phyloP scores from a whole-genome alignment of 2,329 filamentous ascomycete genomes.

The Cadophora luteo-olivacea region DNA sequence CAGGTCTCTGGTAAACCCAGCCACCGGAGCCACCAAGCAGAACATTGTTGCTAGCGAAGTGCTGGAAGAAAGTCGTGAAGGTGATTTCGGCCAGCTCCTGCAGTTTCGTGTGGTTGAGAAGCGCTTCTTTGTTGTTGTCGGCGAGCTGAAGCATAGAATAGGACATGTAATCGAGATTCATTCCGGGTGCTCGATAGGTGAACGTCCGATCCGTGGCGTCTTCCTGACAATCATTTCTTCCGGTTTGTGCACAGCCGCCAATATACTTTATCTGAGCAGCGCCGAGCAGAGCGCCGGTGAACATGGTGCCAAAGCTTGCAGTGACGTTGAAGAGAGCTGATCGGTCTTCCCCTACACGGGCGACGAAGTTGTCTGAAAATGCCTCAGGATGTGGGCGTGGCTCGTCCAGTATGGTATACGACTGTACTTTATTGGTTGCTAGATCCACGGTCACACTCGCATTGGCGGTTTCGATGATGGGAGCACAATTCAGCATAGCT shows the following conservation, averaged over 20 bases:
- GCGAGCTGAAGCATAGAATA: not conserved
- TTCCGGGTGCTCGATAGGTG: not conserved
- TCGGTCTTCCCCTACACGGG: not conserved
- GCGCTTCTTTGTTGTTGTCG: not conserved
- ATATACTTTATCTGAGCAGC: not conserved
- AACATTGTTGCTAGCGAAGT: not conserved
- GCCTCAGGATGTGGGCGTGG: not conserved
- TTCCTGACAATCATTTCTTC: not conserved
- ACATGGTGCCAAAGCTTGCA: conserved; percentile 2
- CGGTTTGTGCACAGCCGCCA: not conserved
- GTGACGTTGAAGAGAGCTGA: not conserved
- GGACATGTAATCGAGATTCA: conserved; percentile 1
- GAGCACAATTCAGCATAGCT: not conserved
- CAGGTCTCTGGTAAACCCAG: conserved; percentile 1
- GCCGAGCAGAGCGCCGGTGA: not conserved
- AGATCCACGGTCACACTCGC: not conserved
- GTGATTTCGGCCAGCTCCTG: not conserved
- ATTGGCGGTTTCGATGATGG: not conserved
- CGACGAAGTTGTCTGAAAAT: not conserved
- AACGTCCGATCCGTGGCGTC: not conserved
- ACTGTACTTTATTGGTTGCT: not conserved
- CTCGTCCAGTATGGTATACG: not conserved
- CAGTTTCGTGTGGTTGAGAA: not conserved
- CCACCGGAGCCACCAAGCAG: not conserved
- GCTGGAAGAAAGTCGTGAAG: no score